Percentiles rank a stretch among this genome's conserved stretches.
Conservation (phyloP, 129 eudicot species). For the Tagetes erecta region DNA sequence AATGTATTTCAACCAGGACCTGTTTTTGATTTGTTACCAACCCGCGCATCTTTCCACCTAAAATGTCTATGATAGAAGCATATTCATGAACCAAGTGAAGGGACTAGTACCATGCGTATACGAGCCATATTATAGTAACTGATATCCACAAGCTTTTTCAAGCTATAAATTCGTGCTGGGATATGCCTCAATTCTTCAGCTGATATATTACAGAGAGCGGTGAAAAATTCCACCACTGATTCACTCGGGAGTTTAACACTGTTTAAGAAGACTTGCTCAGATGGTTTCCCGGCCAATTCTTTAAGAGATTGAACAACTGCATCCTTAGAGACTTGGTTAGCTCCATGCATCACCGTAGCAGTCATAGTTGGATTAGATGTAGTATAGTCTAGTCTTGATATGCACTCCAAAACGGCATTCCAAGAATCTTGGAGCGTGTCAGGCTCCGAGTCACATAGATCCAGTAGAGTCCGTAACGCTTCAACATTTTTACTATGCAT, state of each 20-base stretch:
- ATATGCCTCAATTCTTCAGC: slow-evolving; percentile 74
- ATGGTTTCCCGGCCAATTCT: slow-evolving; percentile 86
- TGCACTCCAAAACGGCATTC: slow-evolving; percentile 84
- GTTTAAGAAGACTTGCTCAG: slow-evolving; percentile 73
- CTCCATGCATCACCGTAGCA: slow-evolving; percentile 77
- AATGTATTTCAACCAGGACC: neutral
- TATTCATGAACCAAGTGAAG: slow-evolving; percentile 19
- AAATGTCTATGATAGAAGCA: neutral
- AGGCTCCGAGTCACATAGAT: slow-evolving; percentile 71
- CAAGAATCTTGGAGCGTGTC: slow-evolving; percentile 86
- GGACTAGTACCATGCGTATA: slow-evolving; percentile 78
- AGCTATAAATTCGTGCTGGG: slow-evolving; percentile 93
- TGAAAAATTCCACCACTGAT: slow-evolving; percentile 82
- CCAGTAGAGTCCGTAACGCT: slow-evolving; percentile 75
- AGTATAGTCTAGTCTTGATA: slow-evolving; percentile 79
- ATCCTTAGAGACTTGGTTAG: slow-evolving; percentile 80
- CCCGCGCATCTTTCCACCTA: neutral
- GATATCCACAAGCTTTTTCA: slow-evolving; percentile 90
- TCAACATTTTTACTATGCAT: slow-evolving; percentile 86
- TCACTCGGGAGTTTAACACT: slow-evolving; percentile 89
- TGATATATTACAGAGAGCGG: slow-evolving; percentile 78
- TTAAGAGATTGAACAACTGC: slow-evolving; percentile 70
- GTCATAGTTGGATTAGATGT: slow-evolving; percentile 66
- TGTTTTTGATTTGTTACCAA: neutral
- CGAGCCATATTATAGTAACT: slow-evolving; percentile 96